Evolutionary conservation across 164 flowering plant genomes (phyloP), one percentile per base, ranked within the genome.

Genomic region (Macadamia integrifolia): DNA sequence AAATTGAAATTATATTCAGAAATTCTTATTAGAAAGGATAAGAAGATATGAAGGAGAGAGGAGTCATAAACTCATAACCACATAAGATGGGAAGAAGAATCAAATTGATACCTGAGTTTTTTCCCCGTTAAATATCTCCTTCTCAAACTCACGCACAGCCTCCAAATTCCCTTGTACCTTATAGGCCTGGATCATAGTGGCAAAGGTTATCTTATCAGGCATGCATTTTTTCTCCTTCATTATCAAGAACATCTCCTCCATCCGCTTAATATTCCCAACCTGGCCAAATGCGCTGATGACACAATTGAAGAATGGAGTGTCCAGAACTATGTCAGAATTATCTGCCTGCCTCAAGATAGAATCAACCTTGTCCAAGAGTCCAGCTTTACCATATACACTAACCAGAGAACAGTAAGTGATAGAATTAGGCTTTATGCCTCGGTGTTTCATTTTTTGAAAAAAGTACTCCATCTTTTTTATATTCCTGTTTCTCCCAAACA

Each of bases 221-320:
- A 67, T 66, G 72, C 92, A 88, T 30, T 79, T 75, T 66, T 74
- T 78, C 66, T 77, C 86, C 75, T 85, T 84, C 97, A 92, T 94
- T n/a, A 29, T 75, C 76, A 77, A 57, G 64, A 83, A 87, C 69
- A 83, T 58, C 55, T 85, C 82, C 50, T 72, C 70, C 95, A 92
- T 86, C 65, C 42, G 81, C 40, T 75, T 72, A 23, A 90, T 56
- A 64, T 90, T 83, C 64, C 96, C 93, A 59, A 80, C 86, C 71
- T 71, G 82, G 5, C 96, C 98, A 81, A 84, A 90, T 14, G 93
- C 97, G 76, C 76, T 81, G 52, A 92, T 86, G 70, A 82, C 71
- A 70, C 93, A 84, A 66, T 94, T 94, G 75, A 87, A 92, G 66
- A 90, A 90, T 40, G 93, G 80, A 0, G 99, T 89, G 77, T 92